Percentiles rank a stretch among this genome's conserved stretches.
These are phyloP conservation scores for Botrytis hyacinthi DNA, from an alignment of 2,329 filamentous ascomycete species.

Conservation along the genomic window DNA sequence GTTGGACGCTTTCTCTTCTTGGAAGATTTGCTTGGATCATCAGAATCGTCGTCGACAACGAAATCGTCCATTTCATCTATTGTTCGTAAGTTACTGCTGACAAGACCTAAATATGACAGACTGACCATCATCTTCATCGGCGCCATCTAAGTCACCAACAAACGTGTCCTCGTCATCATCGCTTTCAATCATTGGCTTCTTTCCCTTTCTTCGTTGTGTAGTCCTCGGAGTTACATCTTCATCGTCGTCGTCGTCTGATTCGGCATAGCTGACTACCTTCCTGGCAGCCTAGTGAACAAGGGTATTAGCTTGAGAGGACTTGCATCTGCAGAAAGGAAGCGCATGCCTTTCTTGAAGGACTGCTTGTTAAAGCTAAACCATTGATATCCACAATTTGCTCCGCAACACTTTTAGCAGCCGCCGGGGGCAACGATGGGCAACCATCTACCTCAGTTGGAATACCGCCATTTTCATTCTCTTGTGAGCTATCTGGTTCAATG, in stretches of 20 bases:
- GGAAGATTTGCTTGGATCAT: slow-evolving; percentile 55
- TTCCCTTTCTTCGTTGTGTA: slow-evolving; percentile 43
- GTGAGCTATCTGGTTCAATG: slow-evolving; percentile 63
- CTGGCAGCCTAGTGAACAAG: slow-evolving; percentile 47
- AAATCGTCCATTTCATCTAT: slow-evolving; percentile 79
- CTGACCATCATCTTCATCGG: slow-evolving; percentile 57
- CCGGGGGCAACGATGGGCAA: slow-evolving; percentile 46
- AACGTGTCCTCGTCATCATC: slow-evolving; percentile 69
- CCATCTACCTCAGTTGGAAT: slow-evolving; percentile 49
- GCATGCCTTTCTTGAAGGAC: slow-evolving; percentile 75
- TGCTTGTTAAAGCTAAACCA: slow-evolving; percentile 53
- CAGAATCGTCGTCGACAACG: slow-evolving; percentile 77
- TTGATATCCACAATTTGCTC: slow-evolving; percentile 46
- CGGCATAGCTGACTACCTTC: slow-evolving; percentile 75
- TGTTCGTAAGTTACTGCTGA: slow-evolving; percentile 14
- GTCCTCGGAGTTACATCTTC: slow-evolving; percentile 59
- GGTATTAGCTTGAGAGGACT: neutral
- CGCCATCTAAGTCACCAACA: slow-evolving; percentile 57
- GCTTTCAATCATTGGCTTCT: slow-evolving; percentile 60
- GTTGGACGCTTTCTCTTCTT: slow-evolving; percentile 67
- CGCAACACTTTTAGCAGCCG: slow-evolving; percentile 44
- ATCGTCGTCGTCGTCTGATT: slow-evolving; percentile 79
- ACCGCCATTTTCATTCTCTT: slow-evolving; percentile 56
- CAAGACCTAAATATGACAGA: neutral
- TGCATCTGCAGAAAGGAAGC: neutral